Percentiles rank a stretch among this genome's conserved stretches.
Conservation (phyloP, 495 filamentous ascomycete species). For the Parmelia sp. region DNA sequence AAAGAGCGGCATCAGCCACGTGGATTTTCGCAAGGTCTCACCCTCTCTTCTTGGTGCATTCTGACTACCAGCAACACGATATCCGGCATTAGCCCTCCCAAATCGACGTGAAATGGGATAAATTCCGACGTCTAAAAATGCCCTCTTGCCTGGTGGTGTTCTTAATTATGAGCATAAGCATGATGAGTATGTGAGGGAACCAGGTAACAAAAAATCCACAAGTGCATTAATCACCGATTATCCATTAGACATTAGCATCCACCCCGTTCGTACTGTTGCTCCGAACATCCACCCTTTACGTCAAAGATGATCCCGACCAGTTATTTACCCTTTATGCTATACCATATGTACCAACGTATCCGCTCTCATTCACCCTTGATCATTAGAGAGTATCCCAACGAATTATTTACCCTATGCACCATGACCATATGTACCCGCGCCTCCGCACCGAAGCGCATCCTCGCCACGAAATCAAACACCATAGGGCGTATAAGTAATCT, state of each 20-base stretch:
- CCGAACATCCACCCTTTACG: neutral
- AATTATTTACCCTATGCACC: too few relatives aligned
- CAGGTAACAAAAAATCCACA: neutral
- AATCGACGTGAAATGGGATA: neutral
- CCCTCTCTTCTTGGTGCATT: neutral
- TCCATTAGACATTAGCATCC: too few relatives aligned
- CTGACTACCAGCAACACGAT: neutral
- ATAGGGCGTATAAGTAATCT: neutral
- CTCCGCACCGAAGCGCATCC: neutral
- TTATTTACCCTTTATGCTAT: neutral
- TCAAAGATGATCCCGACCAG: neutral
- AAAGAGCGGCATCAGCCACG: neutral
- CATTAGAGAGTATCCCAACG: too few relatives aligned
- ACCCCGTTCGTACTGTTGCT: too few relatives aligned
- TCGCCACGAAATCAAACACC: neutral
- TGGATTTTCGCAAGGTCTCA: neutral
- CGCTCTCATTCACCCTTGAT: too few relatives aligned
- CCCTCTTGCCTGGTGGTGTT: neutral
- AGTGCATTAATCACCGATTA: neutral
- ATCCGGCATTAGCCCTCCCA: neutral
- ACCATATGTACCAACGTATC: neutral
- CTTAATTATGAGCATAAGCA: neutral
- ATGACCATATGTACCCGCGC: too few relatives aligned
- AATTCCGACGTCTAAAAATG: neutral
- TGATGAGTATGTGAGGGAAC: too few relatives aligned